Conservation (phyloP, 345 rosid genomes). For the Noccaea caerulescens region DNA sequence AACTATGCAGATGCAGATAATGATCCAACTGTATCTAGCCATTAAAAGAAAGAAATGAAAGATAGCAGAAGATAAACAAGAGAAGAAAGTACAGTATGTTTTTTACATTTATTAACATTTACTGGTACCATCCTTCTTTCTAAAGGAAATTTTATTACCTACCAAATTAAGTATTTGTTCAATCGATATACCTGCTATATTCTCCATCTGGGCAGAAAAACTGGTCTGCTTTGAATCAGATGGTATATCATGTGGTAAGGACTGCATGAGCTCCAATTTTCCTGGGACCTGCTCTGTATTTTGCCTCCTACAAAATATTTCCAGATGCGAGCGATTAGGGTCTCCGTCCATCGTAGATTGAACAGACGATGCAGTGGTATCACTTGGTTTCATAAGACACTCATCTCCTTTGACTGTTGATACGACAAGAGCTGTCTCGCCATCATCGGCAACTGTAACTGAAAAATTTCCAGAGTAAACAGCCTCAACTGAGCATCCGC, state of each 20-base stretch:
- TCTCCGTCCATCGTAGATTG: slow-evolving; percentile 50
- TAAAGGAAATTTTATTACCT: slow-evolving; percentile 9
- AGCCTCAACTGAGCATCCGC: slow-evolving; percentile 54
- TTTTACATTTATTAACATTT: slow-evolving; percentile 46
- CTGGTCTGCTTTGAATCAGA: slow-evolving; percentile 41
- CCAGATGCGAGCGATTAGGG: slow-evolving; percentile 39
- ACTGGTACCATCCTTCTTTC: slow-evolving; percentile 31
- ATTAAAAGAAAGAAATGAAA: slow-evolving; percentile 7
- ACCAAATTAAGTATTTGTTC: too few species aligned
- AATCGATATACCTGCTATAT: slow-evolving; percentile 31
- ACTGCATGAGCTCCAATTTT: slow-evolving; percentile 47
- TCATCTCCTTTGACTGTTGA: slow-evolving; percentile 68
- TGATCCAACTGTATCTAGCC: slow-evolving; percentile 21
- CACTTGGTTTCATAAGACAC: slow-evolving; percentile 50
- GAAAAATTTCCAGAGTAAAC: slow-evolving; percentile 68
- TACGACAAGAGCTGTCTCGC: slow-evolving; percentile 93
- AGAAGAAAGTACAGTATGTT: slow-evolving; percentile 19
- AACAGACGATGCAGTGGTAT: slow-evolving; percentile 41
- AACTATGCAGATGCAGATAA: slow-evolving; percentile 22
- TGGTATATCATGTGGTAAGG: slow-evolving; percentile 53
- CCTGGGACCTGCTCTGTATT: slow-evolving; percentile 45
- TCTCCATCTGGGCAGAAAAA: slow-evolving; percentile 28
- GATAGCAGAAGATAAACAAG: slow-evolving; percentile 7
- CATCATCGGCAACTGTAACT: slow-evolving; percentile 85
- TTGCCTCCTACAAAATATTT: slow-evolving; percentile 44